Conservation (phyloP, 73 alveolate species). For the Durusdinium trenchii region DNA sequence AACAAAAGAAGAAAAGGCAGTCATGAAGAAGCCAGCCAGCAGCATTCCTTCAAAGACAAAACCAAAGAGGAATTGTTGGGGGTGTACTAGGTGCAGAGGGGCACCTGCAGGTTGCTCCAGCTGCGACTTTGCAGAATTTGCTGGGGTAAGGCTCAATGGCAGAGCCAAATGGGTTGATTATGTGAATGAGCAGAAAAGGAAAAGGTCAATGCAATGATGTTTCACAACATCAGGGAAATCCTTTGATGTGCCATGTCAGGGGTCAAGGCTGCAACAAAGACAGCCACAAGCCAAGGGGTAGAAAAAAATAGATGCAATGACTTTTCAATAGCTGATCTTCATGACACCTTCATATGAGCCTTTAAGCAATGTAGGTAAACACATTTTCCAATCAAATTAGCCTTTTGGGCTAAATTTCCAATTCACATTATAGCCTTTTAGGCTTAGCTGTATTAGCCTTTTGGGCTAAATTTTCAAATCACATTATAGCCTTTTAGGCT, state of each 20-base stretch:
- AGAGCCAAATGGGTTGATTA: background rate
- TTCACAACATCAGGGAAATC: too few species aligned
- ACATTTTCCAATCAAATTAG: background rate
- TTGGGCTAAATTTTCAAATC: background rate
- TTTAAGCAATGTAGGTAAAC: too few species aligned
- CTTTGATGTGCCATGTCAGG: too few species aligned
- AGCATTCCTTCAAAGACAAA: background rate
- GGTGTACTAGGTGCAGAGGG: background rate
- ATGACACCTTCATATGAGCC: too few species aligned
- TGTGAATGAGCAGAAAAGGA: background rate
- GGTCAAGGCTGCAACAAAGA: too few species aligned
- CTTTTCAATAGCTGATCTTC: too few species aligned
- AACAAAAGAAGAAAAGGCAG: too few species aligned
- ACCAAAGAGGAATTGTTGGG: background rate
- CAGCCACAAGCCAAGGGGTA: too few species aligned
- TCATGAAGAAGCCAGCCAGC: background rate
- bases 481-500: background rate
- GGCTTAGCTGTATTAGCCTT: constrained; percentile 16
- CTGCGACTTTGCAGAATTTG: background rate
- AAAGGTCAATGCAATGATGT: too few species aligned
- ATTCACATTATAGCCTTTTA: background rate
- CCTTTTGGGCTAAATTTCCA: background rate
- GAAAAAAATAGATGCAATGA: too few species aligned
- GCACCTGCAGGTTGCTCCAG: background rate
- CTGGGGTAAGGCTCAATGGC: background rate